Conservation (phyloP, 176 grass and related monocot genomes). For the Ampelocalamus luodianensis region DNA sequence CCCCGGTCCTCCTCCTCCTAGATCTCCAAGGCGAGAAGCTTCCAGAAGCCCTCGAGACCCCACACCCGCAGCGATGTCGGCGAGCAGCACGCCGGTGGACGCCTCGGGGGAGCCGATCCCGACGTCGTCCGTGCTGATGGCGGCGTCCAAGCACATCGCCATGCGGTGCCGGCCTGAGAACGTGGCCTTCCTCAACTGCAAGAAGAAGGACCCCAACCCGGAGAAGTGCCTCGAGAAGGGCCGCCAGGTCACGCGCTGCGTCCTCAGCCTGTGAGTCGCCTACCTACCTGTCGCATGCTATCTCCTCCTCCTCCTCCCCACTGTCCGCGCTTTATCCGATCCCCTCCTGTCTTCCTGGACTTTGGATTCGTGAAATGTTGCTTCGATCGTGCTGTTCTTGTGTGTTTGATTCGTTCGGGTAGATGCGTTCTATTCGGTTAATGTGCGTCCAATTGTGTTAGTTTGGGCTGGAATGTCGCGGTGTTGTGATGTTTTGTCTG, state of each 20-base stretch:
- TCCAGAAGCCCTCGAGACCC: constrained; percentile 1
- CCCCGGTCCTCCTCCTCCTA: not conserved
- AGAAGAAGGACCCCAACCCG: constrained; percentile 93
- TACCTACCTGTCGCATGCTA: not conserved
- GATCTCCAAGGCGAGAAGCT: constrained; percentile 50
- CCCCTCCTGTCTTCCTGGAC: not conserved
- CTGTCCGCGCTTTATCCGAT: not conserved
- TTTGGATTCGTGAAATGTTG: constrained; percentile 37
- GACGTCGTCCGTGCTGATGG: constrained; percentile 85
- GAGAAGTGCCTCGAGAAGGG: constrained; percentile 94
- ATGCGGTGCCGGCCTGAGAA: constrained; percentile 80
- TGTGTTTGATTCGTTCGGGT: not conserved
- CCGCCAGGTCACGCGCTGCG: constrained; percentile 75
- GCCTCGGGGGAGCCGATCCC: constrained; percentile 80
- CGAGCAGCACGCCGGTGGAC: constrained; percentile 65
- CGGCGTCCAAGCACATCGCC: constrained; percentile 85
- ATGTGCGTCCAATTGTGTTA: not conserved
- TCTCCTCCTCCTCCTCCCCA: not conserved
- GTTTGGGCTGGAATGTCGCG: not conserved
- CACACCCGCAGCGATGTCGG: constrained; percentile 42
- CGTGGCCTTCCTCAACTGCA: constrained; percentile 92
- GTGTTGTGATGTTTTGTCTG: constrained; percentile 24
- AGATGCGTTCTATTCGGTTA: not conserved
- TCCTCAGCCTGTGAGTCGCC: constrained; percentile 72
- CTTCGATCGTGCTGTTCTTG: not conserved